Base-by-base conservation (phyloP, 495 filamentous ascomycete genomes). In the Penicillium turbatum region DNA sequence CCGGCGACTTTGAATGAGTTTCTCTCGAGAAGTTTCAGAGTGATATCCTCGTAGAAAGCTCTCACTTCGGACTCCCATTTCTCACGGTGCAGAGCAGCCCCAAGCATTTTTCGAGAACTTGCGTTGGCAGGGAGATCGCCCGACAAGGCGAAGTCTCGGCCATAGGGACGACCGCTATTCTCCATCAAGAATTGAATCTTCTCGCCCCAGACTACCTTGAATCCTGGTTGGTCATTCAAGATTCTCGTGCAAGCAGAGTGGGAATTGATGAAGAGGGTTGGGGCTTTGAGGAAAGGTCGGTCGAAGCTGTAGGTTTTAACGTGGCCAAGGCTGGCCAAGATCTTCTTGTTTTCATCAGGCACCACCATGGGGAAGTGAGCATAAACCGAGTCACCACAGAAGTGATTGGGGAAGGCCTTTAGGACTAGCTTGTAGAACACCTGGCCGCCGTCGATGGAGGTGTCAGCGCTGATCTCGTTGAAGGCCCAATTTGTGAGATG, bases 401-500 rank as follows among this genome's bases (percentile, higher is more conserved):
- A 81, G 47, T 82, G 75, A 27, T 78, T 71, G 1, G 84, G 84
- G 56, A 87, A 83, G 4, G 81, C 82, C 27, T 77, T 74, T 17
- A 84, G 61, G 49, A 83, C 75, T 11, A 87, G 72, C 51, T 85
- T 84, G 60, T 80, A 82, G 57, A 86, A 80, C 31, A 82, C 73
- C 27, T 81, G 76, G 32, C 84, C 84, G 13, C 80, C 72, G 34
- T 84, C 79, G 7, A 82, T 72, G 5, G 64, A 52, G 4, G 54
- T 29, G 41, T 83, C 76, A n/a, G 67, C 66, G 34, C 74, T 71
- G 26, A 79, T 77, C 48, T 82, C 77, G 11, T 61, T 72, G 62
- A 71, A 79, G 3, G 88, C 90, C 88, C 88, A 96, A 61, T 88
- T 91, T 5, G 91, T 96, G 13, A 95, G 78, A 51, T 83, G 80